Conservation (phyloP, 345 rosid species). For the Draba incana region DNA sequence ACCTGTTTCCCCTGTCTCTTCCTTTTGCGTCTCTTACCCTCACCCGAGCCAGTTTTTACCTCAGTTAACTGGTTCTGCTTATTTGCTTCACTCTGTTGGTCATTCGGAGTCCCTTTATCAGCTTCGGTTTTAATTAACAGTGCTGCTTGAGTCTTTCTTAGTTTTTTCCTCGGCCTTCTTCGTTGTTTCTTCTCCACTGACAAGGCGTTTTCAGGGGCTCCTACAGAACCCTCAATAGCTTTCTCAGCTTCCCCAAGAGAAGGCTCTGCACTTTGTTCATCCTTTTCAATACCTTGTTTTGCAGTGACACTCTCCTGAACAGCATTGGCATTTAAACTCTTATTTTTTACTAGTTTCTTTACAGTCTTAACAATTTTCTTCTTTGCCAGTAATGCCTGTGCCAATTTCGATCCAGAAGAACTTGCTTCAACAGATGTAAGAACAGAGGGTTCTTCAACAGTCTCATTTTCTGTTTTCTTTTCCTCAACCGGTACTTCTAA, state of each 20-base stretch:
- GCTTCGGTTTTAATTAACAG: conserved; percentile 28
- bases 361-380: conserved; percentile 27
- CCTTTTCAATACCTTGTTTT: conserved; percentile 20
- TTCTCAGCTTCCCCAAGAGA: conserved; percentile 39
- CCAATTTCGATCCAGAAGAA: conserved; percentile 20
- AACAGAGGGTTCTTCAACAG: conserved; percentile 1
- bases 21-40: conserved; percentile 23
- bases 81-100: conserved; percentile 29
- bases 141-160: conserved; percentile 47
- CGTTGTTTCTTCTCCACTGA: conserved; percentile 43
- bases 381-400: conserved; percentile 7
- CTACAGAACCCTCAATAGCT: conserved; percentile 35
- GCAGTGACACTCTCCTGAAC: conserved; percentile 21
- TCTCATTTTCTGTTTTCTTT: conserved; percentile 17
- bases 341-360: conserved; percentile 27
- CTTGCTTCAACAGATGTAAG: conserved; percentile 25
- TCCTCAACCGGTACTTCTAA: background rate
- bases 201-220: conserved; percentile 33
- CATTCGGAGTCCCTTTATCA: conserved; percentile 36
- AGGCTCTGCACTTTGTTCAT: conserved; percentile 20
- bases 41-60: conserved; percentile 31
- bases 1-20: conserved; percentile 29
- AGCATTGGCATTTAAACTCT: conserved; percentile 19
- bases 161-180: conserved; percentile 45
- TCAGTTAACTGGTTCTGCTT: conserved; percentile 26